Percentiles rank a stretch among this genome's conserved stretches.
Evolutionary conservation across 257 asterid genomes (phyloP).

Genomic region (Solanum piurae): DNA sequence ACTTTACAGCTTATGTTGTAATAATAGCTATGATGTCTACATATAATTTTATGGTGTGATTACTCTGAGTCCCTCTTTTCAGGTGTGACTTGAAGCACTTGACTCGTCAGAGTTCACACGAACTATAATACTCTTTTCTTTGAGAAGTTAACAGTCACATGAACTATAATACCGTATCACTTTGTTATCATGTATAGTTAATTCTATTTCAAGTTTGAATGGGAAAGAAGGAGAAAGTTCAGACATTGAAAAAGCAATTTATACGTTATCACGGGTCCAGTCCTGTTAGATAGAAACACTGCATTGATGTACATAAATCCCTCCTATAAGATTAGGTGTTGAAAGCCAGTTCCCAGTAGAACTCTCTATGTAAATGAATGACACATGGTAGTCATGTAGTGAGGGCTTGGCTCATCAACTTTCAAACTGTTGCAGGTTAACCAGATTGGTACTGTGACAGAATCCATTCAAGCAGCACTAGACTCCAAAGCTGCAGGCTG

Average conservation of each 20-base stretch:
- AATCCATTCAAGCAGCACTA: constrained; percentile 92
- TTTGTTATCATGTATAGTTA: neutral
- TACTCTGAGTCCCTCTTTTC: neutral
- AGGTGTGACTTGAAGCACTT: neutral
- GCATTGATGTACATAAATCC: neutral
- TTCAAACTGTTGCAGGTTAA: constrained; percentile 51
- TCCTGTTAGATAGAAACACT: neutral
- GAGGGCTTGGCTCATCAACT: neutral
- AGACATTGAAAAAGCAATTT: neutral
- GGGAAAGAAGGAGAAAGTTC: neutral
- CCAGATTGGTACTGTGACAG: constrained; percentile 97
- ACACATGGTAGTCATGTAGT: neutral
- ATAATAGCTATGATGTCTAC: neutral
- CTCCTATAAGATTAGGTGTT: neutral
- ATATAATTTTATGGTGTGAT: neutral
- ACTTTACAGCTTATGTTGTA: neutral
- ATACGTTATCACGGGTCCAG: neutral
- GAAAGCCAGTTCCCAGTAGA: neutral
- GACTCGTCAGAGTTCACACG: neutral
- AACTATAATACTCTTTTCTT: too few relatives aligned
- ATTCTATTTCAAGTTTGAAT: neutral
- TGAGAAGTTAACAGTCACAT: neutral
- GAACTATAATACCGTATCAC: neutral
- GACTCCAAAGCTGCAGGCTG: constrained; percentile 99
- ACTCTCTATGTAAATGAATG: neutral